phyloP scores from a whole-genome alignment of 225 moss, liverwort and hornwort genomes.

The Neckera pumila region DNA sequence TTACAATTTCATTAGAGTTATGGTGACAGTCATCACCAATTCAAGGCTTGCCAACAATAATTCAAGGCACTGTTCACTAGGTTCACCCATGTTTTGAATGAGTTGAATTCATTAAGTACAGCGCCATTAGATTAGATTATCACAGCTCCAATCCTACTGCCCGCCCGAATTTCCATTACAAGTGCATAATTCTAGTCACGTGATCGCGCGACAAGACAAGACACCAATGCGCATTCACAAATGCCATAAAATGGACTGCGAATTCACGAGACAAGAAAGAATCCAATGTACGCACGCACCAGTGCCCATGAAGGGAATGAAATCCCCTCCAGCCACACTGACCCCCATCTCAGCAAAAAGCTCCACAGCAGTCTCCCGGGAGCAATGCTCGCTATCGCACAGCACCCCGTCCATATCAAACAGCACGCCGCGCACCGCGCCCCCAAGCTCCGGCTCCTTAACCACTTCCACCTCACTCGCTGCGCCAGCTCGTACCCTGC shows the following conservation, averaged over 20 bases:
- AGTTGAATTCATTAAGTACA: not conserved
- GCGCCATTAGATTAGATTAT: not conserved
- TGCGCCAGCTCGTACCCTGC: conserved; percentile 6
- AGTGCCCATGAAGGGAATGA: conserved; percentile 86
- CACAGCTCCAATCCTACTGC: not conserved
- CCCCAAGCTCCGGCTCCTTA: not conserved
- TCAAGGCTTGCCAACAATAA: not conserved
- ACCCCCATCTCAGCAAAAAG: conserved; percentile 73
- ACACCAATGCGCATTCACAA: not conserved
- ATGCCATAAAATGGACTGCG: not conserved
- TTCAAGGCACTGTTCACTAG: not conserved
- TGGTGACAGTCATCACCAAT: not conserved
- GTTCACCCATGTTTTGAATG: not conserved
- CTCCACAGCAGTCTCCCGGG: conserved; percentile 54
- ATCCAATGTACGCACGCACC: conserved; percentile 23
- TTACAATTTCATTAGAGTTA: not conserved
- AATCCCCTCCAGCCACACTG: conserved; percentile 48
- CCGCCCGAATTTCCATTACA: not conserved
- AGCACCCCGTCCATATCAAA: conserved; percentile 98
- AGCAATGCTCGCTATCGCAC: conserved; percentile 78
- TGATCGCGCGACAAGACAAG: not conserved
- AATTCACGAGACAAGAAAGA: not conserved
- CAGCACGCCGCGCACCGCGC: conserved; percentile 68
- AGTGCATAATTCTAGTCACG: not conserved
- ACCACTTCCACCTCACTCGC: conserved; percentile 2